phyloP scores from a whole-genome alignment of 176 grass and related monocot genomes.

The Eragrostis curvula region DNA sequence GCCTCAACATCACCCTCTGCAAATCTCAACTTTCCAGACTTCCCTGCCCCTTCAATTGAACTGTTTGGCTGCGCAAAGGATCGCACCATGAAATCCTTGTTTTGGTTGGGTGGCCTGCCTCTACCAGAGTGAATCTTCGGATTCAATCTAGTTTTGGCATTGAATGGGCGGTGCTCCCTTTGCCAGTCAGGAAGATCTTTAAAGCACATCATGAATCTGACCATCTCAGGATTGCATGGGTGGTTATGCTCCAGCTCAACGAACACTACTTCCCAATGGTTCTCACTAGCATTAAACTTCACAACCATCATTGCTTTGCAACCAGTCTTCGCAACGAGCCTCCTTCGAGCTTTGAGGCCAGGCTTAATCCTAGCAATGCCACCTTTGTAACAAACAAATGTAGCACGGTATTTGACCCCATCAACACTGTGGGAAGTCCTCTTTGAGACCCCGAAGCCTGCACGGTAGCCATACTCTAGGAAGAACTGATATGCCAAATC shows the following conservation, averaged over 20 bases:
- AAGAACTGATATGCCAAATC: constrained; percentile 86
- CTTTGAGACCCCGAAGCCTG: constrained; percentile 85
- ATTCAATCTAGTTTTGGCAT: constrained; percentile 75
- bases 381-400: constrained; percentile 89
- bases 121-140: constrained; percentile 77
- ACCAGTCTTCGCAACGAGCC: constrained; percentile 81
- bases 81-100: constrained; percentile 70
- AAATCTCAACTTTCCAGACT: constrained; percentile 66
- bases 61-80: constrained; percentile 64
- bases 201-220: constrained; percentile 95
- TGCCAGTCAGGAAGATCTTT: constrained; percentile 72
- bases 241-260: constrained; percentile 89
- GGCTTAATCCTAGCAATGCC: constrained; percentile 88
- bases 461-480: constrained; percentile 76
- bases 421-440: constrained; percentile 77
- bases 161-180: constrained; percentile 74
- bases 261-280: constrained; percentile 82
- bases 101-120: constrained; percentile 79
- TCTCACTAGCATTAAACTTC: constrained; percentile 65
- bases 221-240: constrained; percentile 91
- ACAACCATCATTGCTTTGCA: constrained; percentile 94
- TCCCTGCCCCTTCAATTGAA: constrained; percentile 59
- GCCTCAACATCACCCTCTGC: constrained; percentile 78
- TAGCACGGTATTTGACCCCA: constrained; percentile 78
- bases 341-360: constrained; percentile 79